Base-by-base conservation (phyloP, 805 yeast species). In the Starmerella powellii region DNA sequence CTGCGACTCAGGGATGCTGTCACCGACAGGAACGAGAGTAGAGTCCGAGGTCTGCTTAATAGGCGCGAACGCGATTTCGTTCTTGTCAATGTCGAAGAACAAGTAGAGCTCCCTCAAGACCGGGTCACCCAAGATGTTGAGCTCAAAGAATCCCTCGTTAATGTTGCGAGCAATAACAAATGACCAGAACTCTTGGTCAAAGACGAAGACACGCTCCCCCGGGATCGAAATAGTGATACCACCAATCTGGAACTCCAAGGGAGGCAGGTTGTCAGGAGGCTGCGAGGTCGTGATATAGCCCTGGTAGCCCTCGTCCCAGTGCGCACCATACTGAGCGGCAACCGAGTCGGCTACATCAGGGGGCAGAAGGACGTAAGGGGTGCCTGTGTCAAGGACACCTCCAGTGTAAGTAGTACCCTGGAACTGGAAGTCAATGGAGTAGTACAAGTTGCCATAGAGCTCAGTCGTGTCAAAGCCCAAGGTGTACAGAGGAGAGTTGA, bases 71-170 rank as follows among this genome's bases (percentile, higher is more conserved):
- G 81, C 74, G 30, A 80, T 63, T 52, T 72, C 67, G 37, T 60
- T 61, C 53, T 70, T 70, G 26, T 75, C 82, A 40, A 77, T 60
- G 57, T 80, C 80, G 58, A 71, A 77, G 13, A 77, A 83, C 23
- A 75, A 67, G 57, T 78, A 80, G 2, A 78, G 77, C 44, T 72
- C 66, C 48, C 78, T 63, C 45, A 78, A 59, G 52, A 78, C 67
- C 38, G 69, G 68, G 52, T 76, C 82, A 15, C 84, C 49, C 5
- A 45, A 34, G 24, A 45, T 38, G 39, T 42, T 42, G 11, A 38
- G 29, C n/a, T 34, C 16, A 8, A 24, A 18, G 8, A 3, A 17
- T 8, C 19, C 27, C 20, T 34, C 34, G 15, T 11, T 29, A 30
- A 41, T 34, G 40, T 34, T 21, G 35, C 39, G 45, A 23, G 31